Evolutionary conservation across 1,284 basidiomycete genomes (phyloP), one percentile per base, ranked within the genome.

Genomic region (Trichosporon asahii): DNA sequence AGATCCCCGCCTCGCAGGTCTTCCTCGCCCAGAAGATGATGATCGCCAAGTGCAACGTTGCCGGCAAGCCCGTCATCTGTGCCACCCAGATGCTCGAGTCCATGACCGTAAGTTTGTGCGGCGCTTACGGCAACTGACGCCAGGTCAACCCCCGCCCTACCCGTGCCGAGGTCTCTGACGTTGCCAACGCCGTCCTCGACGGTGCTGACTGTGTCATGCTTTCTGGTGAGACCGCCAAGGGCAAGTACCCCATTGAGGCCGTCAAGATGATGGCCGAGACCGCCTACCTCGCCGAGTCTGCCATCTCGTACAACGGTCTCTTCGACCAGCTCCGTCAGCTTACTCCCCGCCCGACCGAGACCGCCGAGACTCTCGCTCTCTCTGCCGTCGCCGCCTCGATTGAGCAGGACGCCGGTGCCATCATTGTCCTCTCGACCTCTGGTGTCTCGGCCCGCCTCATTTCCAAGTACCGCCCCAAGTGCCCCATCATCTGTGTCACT

Each of bases 61-160:
- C 89, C 68, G 95, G 95, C 79, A 98, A 99, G 87, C 95, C 97
- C 66, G 93, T 94, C 80, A 99, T 99, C 81, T 97, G 97, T 77
- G 97, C 97, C 23, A 99, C 97, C 21, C 97, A 99, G 85, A 99
- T 99, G 97, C 90, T 99, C 77, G 97, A 99, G 90, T 95, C 94
- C 12, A 97, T 96, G 94, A 96, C 95, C 72, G 92, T 93, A 79
- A 84, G 87, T 83, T 35, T n/a, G n/a, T n/a, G n/a, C n/a, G n/a
- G n/a, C n/a, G n/a, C n/a, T n/a, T n/a, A n/a, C n/a, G n/a, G n/a
- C n/a, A 65, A 44, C 68, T 76, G 44, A 76, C 66, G 9, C 29
- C 73, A 93, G 91, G 94, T 93, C 86, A 98, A 98, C 88, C 95
- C 95, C 70, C 88, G 95, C 74, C 95, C 95, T 40, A 98, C 95